Percentiles rank a stretch among this genome's conserved stretches.
Conservation (phyloP, 306 rosid species). For the Prinsepia uniflora region DNA sequence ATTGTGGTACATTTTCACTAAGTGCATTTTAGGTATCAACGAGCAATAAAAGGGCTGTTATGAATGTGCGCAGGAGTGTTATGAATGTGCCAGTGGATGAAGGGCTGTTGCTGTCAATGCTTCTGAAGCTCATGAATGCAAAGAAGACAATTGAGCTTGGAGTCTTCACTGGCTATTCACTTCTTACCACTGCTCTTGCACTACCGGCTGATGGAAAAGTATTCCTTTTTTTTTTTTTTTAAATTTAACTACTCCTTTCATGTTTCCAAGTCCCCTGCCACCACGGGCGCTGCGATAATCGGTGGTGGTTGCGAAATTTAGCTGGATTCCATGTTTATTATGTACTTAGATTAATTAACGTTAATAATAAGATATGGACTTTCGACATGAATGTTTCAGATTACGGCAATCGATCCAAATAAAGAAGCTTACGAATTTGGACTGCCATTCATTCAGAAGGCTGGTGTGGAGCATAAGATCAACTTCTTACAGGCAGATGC, state of each 20-base stretch:
- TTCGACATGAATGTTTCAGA: conserved; percentile 19
- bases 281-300: too few relatives aligned
- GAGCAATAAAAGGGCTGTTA: too few relatives aligned
- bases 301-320: too few relatives aligned
- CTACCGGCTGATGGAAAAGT: conserved; percentile 47
- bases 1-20: too few relatives aligned
- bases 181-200: conserved; percentile 60
- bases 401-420: conserved; percentile 39
- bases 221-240: neutral
- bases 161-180: conserved; percentile 68
- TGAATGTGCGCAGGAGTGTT: conserved; percentile 37
- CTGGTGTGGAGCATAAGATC: conserved; percentile 53
- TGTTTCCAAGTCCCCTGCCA: too few relatives aligned
- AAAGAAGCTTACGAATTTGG: conserved; percentile 45
- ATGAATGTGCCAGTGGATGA: conserved; percentile 52
- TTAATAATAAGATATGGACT: neutral
- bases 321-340: neutral
- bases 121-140: conserved; percentile 49
- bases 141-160: conserved; percentile 56
- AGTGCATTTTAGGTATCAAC: too few relatives aligned
- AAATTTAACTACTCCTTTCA: too few relatives aligned
- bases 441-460: conserved; percentile 49
- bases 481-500: conserved; percentile 44
- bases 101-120: conserved; percentile 47
- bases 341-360: neutral